These are phyloP conservation scores for Cyamopsis tetragonoloba DNA, from an alignment of 306 rosid genomes.

Conservation along the genomic window DNA sequence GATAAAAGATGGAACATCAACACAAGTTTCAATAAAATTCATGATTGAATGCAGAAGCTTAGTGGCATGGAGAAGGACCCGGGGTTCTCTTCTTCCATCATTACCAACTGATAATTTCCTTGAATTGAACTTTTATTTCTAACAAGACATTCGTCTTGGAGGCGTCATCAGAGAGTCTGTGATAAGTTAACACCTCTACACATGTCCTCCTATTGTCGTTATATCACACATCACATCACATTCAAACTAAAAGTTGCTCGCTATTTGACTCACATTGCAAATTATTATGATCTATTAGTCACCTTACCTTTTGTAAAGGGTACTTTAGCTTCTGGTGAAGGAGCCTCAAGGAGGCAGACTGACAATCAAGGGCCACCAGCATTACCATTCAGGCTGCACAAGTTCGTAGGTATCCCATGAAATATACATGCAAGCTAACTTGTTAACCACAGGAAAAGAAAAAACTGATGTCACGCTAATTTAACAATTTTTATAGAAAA, in stretches of 20 bases:
- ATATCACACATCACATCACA: too few relatives aligned
- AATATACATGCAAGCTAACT: background rate
- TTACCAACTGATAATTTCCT: too few relatives aligned
- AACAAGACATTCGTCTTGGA: too few relatives aligned
- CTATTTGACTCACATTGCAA: background rate
- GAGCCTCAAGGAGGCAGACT: background rate
- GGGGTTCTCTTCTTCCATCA: too few relatives aligned
- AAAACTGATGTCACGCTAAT: constrained; percentile 6
- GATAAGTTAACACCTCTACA: too few relatives aligned
- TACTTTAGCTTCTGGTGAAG: background rate
- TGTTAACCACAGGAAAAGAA: background rate
- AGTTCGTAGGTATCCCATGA: background rate
- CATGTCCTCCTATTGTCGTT: too few relatives aligned
- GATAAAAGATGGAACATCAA: too few relatives aligned
- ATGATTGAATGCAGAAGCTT: too few relatives aligned
- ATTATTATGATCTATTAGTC: background rate
- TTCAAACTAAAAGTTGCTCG: background rate
- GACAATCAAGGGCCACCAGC: background rate
- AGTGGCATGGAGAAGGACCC: too few relatives aligned
- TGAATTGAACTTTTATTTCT: too few relatives aligned
- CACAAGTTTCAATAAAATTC: too few relatives aligned
- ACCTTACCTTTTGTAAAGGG: background rate
- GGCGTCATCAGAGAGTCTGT: too few relatives aligned
- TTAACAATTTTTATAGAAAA: constrained; percentile 32
- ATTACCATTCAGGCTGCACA: background rate